These are phyloP conservation scores for Phytophthora boehmeriae DNA, from an alignment of 352 stramenopile genomes.

Conservation along the genomic window DNA sequence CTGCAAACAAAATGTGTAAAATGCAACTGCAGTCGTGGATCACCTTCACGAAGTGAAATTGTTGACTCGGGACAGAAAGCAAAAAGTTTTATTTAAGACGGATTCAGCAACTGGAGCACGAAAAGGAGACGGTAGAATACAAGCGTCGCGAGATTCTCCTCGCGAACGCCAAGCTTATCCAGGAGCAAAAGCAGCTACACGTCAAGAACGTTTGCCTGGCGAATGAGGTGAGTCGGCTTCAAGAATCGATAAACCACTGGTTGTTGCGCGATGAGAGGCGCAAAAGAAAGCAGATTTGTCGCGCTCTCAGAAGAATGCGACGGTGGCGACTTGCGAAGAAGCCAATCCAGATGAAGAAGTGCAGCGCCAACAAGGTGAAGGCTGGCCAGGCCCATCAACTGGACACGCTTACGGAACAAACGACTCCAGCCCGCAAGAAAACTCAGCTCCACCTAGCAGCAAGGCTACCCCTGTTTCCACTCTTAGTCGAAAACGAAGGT, in stretches of 20 bases:
- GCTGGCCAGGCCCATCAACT: neutral
- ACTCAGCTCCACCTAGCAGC: neutral
- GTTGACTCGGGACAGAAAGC: constrained; percentile 21
- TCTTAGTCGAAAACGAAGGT: constrained; percentile 9
- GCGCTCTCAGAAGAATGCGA: neutral
- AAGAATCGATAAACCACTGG: constrained; percentile 61
- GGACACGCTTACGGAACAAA: neutral
- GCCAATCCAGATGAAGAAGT: neutral
- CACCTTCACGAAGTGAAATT: neutral
- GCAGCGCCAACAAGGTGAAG: too few relatives aligned
- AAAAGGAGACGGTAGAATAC: constrained; percentile 45
- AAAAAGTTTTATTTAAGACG: constrained; percentile 49
- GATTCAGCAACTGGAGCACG: constrained; percentile 58
- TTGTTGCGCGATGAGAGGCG: constrained; percentile 56
- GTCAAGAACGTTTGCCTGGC: constrained; percentile 34
- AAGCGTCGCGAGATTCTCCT: constrained; percentile 71
- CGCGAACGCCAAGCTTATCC: constrained; percentile 69
- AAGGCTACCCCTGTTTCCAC: neutral
- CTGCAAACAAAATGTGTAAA: constrained; percentile 28
- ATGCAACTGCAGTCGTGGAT: constrained; percentile 24
- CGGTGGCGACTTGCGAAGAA: neutral
- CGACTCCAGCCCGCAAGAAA: neutral
- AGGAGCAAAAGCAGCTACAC: constrained; percentile 66
- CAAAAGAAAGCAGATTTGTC: constrained; percentile 32
- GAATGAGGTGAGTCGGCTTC: constrained; percentile 40